Base-by-base conservation (phyloP, 768 basidiomycete species). In the Amanita jacksonii region DNA sequence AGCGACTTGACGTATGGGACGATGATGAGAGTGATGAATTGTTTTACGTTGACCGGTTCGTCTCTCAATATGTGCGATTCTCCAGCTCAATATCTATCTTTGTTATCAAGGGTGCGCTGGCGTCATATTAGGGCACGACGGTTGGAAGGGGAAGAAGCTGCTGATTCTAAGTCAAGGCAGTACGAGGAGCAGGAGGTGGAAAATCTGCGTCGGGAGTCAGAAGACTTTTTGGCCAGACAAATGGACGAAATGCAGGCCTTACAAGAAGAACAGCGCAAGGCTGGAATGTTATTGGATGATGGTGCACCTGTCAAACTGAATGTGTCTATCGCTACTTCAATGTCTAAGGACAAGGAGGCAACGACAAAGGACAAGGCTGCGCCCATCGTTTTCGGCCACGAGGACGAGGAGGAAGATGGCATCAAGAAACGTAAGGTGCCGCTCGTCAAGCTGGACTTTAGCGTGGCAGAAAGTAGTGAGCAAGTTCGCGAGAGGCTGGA, bases 221-320 rank as follows among this genome's bases (percentile, higher is more conserved):
- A 97, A 61, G 85, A 80, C 50, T 96, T 98, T 73, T 71, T 97
- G 48, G 87, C 88, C 27, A 74, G 81, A 43, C 92, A 96, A 57
- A 91, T 94, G 88, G 88, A 88, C 50, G 92, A 97, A 60, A 85
- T 94, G 81, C 89, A 91, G 51, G 83, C 87, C 2, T 67, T 94
- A 22, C 87, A 86, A 9, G 86, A 87, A 40, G 85, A 93, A 55
- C 90, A 96, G 55, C 80, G 88, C 50, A 86, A 88, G 56, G 88
- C 87, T 5, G 92, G 92, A 23, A 72, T 94, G 63, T 64, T 96
- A 12, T 72, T 93, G 24, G 92, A 94, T 50, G 93, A 96, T 51
- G 89, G 88, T 22, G 87, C 86, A 13, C 89, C 91, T 4, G 85
- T 97, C 54, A 80, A 83, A 54, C 70, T 97, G 42, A 84, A 81